Percentiles rank a stretch among this genome's conserved stretches.
phyloP scores from a whole-genome alignment of 2,329 filamentous ascomycete species.

The Sclerotinia sclerotiorum region DNA sequence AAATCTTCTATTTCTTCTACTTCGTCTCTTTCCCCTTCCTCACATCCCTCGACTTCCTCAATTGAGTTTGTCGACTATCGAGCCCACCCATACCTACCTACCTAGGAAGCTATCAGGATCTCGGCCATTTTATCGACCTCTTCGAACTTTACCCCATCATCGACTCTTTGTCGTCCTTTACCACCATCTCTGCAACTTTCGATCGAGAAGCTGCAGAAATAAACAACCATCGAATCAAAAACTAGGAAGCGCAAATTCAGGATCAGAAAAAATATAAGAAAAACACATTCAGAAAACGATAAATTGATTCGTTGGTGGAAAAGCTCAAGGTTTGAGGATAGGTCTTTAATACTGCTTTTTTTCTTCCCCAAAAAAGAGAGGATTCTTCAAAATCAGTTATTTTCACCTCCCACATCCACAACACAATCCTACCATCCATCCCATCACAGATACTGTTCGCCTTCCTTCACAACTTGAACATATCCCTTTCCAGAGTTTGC shows the following conservation, averaged over 20 bases:
- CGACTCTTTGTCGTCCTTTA: conserved; percentile 4
- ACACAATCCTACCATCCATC: conserved; percentile 33
- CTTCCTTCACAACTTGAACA: conserved; percentile 38
- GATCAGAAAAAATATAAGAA: background rate
- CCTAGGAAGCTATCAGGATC: conserved; percentile 13
- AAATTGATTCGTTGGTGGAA: conserved; percentile 34
- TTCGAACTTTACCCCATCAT: background rate
- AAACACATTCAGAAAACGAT: conserved; percentile 25
- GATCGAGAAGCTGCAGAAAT: conserved; percentile 9
- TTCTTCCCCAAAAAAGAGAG: conserved; percentile 27
- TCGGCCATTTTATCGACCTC: background rate
- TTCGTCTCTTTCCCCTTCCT: background rate
- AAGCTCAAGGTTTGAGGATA: conserved; percentile 41
- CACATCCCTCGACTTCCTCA: background rate
- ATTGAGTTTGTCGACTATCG: background rate
- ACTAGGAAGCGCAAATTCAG: background rate
- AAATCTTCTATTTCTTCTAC: background rate
- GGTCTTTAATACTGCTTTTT: conserved; percentile 42
- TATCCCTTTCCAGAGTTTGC: conserved; percentile 38
- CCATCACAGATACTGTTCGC: conserved; percentile 18
- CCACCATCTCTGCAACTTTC: background rate
- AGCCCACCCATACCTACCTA: background rate
- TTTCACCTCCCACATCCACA: conserved; percentile 29
- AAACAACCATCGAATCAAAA: background rate
- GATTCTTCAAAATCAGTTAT: conserved; percentile 37